Evolutionary conservation across 768 basidiomycete genomes (phyloP), one percentile per base, ranked within the genome.

Genomic region (Tylopilus sp.): DNA sequence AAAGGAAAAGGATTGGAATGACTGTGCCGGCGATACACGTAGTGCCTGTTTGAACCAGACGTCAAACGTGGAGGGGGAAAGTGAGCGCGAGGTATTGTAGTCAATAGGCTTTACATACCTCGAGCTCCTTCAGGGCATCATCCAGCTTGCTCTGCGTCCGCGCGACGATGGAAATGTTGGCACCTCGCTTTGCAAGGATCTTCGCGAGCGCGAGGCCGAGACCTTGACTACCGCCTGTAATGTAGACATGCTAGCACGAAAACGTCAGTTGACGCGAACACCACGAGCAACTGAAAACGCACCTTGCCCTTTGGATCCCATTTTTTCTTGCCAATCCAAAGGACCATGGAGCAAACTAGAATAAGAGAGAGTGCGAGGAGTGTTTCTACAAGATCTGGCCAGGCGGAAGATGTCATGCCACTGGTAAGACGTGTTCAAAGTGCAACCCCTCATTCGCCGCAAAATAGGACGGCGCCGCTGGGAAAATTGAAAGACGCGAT

Each of bases 161-260:
- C 8, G 92, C 92, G 11, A 95, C 86, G 54, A 95, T 91, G 8
- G 89, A 90, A 4, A 95, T 85, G 56, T 91, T 78, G 0, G 92
- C 91, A 0, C 94, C 93, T 53, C 75, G 75, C 54, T 74, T 71
- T 14, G 81, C 79, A 2, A 96, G 76, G 16, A 86, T 71, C 26
- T 78, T 75, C 1, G 92, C 87, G 9, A 95, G 72, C 0, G 83
- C 79, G 3, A 92, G 77, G 1, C 93, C 93, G 0, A 94, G 80
- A 1, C 93, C 93, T 14, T 84, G 76, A 37, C 85, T 87, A 4
- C 89, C 92, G 3, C 93, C 93, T 0, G 92, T 92, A 17, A 96
- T 75, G 65, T 92, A 91, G 69, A 84, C 83, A 60, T 93, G 89
- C 93, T 95, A 54, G 11, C 1, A 3, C 36, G 13, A 45, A 31